A percentile compares a stretch with the other conserved stretches of the same genome.
Conservation (phyloP, 805 yeast species). For the Candida coleopterorum region DNA sequence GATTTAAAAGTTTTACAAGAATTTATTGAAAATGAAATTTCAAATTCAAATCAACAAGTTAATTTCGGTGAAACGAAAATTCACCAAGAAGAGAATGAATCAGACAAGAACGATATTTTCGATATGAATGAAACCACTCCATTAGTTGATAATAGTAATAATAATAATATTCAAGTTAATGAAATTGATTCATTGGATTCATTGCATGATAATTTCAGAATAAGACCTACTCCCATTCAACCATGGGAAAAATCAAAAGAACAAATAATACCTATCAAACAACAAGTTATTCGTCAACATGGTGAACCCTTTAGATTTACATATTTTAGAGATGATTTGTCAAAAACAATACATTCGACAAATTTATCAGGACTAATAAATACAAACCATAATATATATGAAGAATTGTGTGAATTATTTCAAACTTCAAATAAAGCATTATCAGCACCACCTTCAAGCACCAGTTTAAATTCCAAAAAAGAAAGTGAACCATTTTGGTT, state of each 20-base stretch:
- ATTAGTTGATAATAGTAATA: slow-evolving; percentile 23
- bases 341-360: slow-evolving; percentile 86
- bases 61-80: slow-evolving; percentile 8
- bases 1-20: slow-evolving; percentile 73
- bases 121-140: slow-evolving; percentile 26
- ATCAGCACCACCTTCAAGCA: slow-evolving; percentile 10
- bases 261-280: slow-evolving; percentile 15
- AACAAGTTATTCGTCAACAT: background rate
- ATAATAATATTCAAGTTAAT: slow-evolving; percentile 26
- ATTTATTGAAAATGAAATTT: slow-evolving; percentile 39
- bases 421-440: slow-evolving; percentile 16
- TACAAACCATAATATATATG: slow-evolving; percentile 6
- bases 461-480: slow-evolving; percentile 3
- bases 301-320: slow-evolving; percentile 67
- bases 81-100: background rate
- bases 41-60: slow-evolving; percentile 4
- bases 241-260: slow-evolving; percentile 59
- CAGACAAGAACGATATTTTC: background rate
- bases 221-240: slow-evolving; percentile 68
- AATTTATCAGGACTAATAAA: slow-evolving; percentile 66
- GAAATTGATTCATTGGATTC: slow-evolving; percentile 39
- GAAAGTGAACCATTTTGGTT: slow-evolving; percentile 56
- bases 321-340: slow-evolving; percentile 85
- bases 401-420: slow-evolving; percentile 20
- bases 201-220: slow-evolving; percentile 35